A percentile compares a stretch with the other conserved stretches of the same genome.
Evolutionary conservation across 2,329 filamentous ascomycete genomes (phyloP).

Genomic region (Cladosporium sp.): DNA sequence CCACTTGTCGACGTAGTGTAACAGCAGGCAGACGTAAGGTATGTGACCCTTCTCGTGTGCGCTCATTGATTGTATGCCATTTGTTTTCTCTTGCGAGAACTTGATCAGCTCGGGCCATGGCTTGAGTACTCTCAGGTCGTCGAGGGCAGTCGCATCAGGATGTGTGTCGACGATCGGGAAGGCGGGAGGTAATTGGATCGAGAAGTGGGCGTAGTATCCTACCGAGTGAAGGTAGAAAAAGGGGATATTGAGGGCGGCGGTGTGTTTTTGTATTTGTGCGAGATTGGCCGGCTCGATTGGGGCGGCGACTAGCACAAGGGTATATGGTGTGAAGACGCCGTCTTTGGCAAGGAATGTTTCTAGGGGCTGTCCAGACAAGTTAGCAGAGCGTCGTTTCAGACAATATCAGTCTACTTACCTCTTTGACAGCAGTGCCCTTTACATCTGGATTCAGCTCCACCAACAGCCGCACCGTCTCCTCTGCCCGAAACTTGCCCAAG

Average conservation of each 20-base stretch:
- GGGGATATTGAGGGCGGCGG: conserved; percentile 58
- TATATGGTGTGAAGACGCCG: conserved; percentile 43
- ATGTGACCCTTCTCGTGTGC: conserved; percentile 85
- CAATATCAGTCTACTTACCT: conserved; percentile 37
- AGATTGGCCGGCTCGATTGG: conserved; percentile 52
- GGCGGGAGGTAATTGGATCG: conserved; percentile 66
- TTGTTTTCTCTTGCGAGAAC: conserved; percentile 62
- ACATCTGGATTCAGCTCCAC: conserved; percentile 92
- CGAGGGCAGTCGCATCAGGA: conserved; percentile 76
- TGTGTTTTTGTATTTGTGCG: conserved; percentile 43
- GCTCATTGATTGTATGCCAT: conserved; percentile 56
- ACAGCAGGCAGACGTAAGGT: conserved; percentile 74
- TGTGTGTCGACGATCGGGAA: conserved; percentile 96
- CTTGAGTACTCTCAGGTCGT: conserved; percentile 74
- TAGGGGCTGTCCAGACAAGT: conserved; percentile 32
- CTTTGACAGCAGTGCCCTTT: conserved; percentile 60
- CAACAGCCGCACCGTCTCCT: conserved; percentile 69
- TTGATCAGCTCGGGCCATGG: conserved; percentile 78
- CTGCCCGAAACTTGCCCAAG: conserved; percentile 69
- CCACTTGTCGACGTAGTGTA: conserved; percentile 80
- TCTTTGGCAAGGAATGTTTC: conserved; percentile 39
- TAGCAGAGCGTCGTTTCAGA: conserved; percentile 32
- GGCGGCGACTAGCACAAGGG: conserved; percentile 55
- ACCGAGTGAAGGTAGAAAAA: conserved; percentile 79
- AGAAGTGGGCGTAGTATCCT: conserved; percentile 88